These are phyloP conservation scores for Rhizophora mangle DNA, from an alignment of 345 rosid genomes.

Conservation along the genomic window DNA sequence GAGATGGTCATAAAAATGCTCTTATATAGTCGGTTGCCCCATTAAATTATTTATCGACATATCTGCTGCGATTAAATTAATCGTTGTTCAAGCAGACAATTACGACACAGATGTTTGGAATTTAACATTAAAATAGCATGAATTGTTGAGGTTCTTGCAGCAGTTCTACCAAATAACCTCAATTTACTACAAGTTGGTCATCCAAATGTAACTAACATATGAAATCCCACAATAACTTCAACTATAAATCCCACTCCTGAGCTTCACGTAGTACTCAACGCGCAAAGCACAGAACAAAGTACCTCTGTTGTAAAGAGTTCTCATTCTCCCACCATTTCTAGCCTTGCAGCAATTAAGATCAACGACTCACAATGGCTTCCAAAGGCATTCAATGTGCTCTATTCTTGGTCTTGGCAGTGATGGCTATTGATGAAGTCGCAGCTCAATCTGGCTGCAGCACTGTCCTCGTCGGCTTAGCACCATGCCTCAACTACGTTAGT, in stretches of 20 bases:
- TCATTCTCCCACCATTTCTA: neutral
- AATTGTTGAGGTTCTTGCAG: constrained; percentile 8
- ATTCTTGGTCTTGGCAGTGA: constrained; percentile 1
- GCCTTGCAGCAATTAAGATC: neutral
- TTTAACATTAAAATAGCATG: neutral
- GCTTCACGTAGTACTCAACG: neutral
- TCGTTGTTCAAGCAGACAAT: neutral
- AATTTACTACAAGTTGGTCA: constrained; percentile 12
- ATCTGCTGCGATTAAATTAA: too few relatives aligned
- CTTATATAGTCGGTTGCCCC: too few relatives aligned
- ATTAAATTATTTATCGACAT: too few relatives aligned
- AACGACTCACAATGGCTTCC: constrained; percentile 8
- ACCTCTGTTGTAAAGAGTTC: neutral
- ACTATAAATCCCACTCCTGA: constrained; percentile 2
- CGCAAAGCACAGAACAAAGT: neutral
- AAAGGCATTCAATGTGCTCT: constrained; percentile 11
- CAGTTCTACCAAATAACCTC: neutral
- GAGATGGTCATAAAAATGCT: too few relatives aligned
- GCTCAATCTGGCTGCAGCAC: constrained; percentile 43
- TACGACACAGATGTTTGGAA: neutral
- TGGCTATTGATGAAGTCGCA: constrained; percentile 11
- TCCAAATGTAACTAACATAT: constrained; percentile 5
- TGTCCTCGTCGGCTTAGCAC: constrained; percentile 32
- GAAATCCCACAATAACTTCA: neutral
- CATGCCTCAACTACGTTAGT: constrained; percentile 39